Evolutionary conservation across 192 early-diverging fungal genomes (phyloP), one percentile per base, ranked within the genome.

Genomic region (Thamnidium elegans): DNA sequence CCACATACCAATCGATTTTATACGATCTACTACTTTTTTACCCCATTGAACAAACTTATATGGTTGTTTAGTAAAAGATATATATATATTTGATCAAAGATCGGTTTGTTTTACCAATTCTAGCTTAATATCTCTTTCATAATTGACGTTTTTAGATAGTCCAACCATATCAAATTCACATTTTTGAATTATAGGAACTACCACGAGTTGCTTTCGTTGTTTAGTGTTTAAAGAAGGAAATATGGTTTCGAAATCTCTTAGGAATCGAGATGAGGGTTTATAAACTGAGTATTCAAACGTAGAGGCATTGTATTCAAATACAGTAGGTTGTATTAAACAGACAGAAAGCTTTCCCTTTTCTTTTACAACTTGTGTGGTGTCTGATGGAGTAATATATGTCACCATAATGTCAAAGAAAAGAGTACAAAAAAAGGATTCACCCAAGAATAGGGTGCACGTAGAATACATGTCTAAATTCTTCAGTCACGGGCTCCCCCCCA

Each of bases 111-210:
- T 66, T 85, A 93, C 83, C 62, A 80, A 71, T 65, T 89, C 85
- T 13, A 98, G 78, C 50, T 89, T 86, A 43, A 82, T 80, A 63
- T 98, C 90, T 53, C 92, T 87, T 64, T 98, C 95, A 17, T 67
- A 70, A 68, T 92, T 87, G 17, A 91, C 84, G 19, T 80, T 85
- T 3, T 73, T 66, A 21, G 81, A 83, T 46, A 89, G 83, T 39
- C 87, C 89, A 23, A 93, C 84, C 83, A 98, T 84, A 44, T 95
- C 92, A 26, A 86, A 67, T 1, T 55, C 53, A 48, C 90, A 89
- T 60, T 79, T 81, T 69, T 94, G 92, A 67, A 95, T 92, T 0
- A 85, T 87, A 14, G 94, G 92, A 3, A 97, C 82, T 19, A 97
- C 81, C 31, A 92, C 45, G 13, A 95, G 63, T 13, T 81, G 66